Evolutionary conservation across 257 asterid genomes (phyloP).

Genomic region (Ehretia macrophylla): DNA sequence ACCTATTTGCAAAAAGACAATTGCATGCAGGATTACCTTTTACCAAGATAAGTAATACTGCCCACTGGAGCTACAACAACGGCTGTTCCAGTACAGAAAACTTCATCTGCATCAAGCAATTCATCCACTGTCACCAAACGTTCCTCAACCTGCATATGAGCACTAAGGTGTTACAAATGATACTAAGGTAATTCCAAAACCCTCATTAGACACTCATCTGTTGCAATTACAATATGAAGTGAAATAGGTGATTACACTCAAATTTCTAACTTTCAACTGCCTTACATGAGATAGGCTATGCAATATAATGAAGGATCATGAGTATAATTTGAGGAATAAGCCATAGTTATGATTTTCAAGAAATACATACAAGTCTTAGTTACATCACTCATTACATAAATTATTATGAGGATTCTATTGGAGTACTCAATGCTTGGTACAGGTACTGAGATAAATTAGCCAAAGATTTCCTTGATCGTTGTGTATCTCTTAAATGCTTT

Average conservation of each 20-base stretch:
- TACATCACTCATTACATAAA: no score
- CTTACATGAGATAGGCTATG: neutral
- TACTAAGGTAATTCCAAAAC: neutral
- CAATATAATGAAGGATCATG: neutral
- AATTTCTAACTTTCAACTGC: no score
- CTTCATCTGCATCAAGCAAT: constrained; percentile 96
- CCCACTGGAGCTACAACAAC: constrained; percentile 95
- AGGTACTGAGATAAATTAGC: no score
- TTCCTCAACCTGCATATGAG: constrained; percentile 68
- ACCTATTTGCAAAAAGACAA: neutral
- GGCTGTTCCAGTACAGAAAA: constrained; percentile 95
- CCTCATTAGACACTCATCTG: neutral
- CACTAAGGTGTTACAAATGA: neutral
- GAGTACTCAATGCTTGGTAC: no score
- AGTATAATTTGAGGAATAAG: neutral
- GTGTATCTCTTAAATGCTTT: no score
- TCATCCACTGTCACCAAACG: constrained; percentile 75
- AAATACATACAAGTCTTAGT: no score
- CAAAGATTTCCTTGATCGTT: no score
- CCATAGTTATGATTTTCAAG: neutral
- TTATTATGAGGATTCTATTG: no score
- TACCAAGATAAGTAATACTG: constrained; percentile 70
- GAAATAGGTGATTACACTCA: no score
- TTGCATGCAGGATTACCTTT: constrained; percentile 39
- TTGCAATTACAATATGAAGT: no score